These are phyloP conservation scores for Podosphaera xanthii DNA, from an alignment of 2,329 filamentous ascomycete genomes.

Conservation along the genomic window DNA sequence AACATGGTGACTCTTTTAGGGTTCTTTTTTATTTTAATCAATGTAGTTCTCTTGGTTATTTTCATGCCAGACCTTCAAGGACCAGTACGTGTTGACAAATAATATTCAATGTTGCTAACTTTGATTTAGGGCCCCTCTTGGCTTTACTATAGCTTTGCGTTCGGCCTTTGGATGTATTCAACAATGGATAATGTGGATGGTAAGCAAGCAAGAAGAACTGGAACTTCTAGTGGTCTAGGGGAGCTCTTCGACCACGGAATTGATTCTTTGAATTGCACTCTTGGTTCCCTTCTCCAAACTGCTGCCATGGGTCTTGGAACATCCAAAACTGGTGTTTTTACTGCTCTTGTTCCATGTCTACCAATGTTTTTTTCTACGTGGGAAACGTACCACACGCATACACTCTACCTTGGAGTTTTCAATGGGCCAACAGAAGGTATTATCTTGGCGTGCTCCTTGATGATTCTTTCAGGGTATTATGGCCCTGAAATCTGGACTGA, in stretches of 20 bases:
- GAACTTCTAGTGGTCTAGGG: constrained; percentile 80
- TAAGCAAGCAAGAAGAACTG: constrained; percentile 86
- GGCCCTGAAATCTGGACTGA: constrained; percentile 73
- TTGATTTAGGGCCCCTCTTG: constrained; percentile 52
- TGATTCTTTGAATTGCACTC: constrained; percentile 89
- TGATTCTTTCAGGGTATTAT: constrained; percentile 69
- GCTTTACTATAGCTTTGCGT: constrained; percentile 88
- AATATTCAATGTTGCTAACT: not conserved
- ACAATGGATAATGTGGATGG: constrained; percentile 99
- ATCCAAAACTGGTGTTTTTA: constrained; percentile 69
- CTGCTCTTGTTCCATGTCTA: constrained; percentile 70
- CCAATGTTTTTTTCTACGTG: constrained; percentile 99
- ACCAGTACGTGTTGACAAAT: constrained; percentile 35
- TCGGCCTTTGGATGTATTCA: constrained; percentile 95
- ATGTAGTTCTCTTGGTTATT: constrained; percentile 50
- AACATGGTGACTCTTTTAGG: constrained; percentile 94
- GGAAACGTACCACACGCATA: constrained; percentile 98
- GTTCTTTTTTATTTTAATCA: constrained; percentile 80
- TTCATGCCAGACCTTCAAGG: constrained; percentile 79
- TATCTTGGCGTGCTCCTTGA: constrained; percentile 66
- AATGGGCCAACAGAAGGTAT: constrained; percentile 94
- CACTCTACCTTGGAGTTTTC: constrained; percentile 83
- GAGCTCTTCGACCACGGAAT: constrained; percentile 98
- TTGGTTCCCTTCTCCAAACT: constrained; percentile 74
- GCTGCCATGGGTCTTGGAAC: constrained; percentile 82